Evolutionary conservation across 805 yeast species (phyloP).

Genomic region (Candida endomychidarum): DNA sequence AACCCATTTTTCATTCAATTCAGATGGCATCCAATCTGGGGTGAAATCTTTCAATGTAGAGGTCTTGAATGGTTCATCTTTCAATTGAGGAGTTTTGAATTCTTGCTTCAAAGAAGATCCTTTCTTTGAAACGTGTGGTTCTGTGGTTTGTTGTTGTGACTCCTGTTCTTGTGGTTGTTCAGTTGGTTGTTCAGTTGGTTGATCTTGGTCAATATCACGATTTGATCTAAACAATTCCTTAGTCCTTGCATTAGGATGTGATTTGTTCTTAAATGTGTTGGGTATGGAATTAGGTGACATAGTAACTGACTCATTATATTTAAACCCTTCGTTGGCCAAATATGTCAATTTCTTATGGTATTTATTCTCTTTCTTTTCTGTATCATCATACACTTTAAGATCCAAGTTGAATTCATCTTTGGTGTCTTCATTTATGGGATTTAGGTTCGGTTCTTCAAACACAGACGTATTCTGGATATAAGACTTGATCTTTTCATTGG

Average conservation of each 20-base stretch:
- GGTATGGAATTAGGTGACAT: conserved; percentile 31
- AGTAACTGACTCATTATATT: conserved; percentile 12
- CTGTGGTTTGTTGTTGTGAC: background rate
- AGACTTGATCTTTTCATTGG: conserved; percentile 9
- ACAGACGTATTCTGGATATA: conserved; percentile 1
- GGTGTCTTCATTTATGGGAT: conserved; percentile 12
- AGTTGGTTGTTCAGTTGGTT: background rate
- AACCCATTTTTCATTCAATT: conserved; percentile 35
- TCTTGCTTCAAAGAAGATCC: conserved; percentile 8
- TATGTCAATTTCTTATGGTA: conserved; percentile 37
- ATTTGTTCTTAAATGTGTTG: conserved; percentile 44
- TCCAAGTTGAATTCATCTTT: conserved; percentile 13
- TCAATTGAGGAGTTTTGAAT: conserved; percentile 27
- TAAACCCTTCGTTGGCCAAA: conserved; percentile 32
- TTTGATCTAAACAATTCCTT: conserved; percentile 12
- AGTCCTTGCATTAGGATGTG: conserved; percentile 46
- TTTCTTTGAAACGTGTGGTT: background rate
- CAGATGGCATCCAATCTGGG: conserved; percentile 46
- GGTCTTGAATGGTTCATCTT: conserved; percentile 21
- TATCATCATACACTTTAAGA: conserved; percentile 4
- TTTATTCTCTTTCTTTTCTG: conserved; percentile 1
- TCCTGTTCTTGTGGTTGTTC: background rate
- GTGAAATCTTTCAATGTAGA: conserved; percentile 28
- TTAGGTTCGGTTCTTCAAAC: conserved; percentile 3
- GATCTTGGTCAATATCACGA: too few species aligned